Conservation (phyloP, 177 flowering plant genomes). For the Tripterygium wilfordii region DNA sequence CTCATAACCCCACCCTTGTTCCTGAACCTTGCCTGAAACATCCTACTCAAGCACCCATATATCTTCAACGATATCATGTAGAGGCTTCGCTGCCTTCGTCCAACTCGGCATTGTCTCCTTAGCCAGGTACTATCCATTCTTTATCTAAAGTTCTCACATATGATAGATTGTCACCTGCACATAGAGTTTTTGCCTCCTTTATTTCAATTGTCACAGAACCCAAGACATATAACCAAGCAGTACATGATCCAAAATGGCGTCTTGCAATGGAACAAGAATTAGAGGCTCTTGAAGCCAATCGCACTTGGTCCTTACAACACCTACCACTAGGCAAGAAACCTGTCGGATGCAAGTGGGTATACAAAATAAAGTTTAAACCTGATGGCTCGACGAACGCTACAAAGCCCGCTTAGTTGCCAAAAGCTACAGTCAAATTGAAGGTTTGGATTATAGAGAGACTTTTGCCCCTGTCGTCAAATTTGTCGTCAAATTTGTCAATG, state of each 20-base stretch:
- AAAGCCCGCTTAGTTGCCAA: slow-evolving; percentile 7
- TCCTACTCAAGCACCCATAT: too few relatives aligned
- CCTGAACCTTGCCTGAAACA: too few relatives aligned
- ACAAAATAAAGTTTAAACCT: not conserved
- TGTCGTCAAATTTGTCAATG: slow-evolving; percentile 1
- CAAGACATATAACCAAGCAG: not conserved
- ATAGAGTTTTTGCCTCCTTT: not conserved
- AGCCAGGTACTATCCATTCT: not conserved
- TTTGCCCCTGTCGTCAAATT: too few relatives aligned
- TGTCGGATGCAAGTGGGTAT: slow-evolving; percentile 7
- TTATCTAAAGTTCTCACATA: not conserved
- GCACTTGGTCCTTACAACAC: not conserved
- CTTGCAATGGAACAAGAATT: not conserved
- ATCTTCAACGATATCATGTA: too few relatives aligned
- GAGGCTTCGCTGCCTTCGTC: too few relatives aligned
- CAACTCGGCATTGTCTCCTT: too few relatives aligned
- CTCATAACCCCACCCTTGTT: too few relatives aligned
- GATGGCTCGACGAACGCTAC: slow-evolving; percentile 2
- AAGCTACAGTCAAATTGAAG: slow-evolving; percentile 1
- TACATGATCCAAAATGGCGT: not conserved
- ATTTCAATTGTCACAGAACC: not conserved
- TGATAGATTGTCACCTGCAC: not conserved
- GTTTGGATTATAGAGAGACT: slow-evolving; percentile 4
- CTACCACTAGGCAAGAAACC: not conserved
- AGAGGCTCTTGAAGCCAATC: not conserved